phyloP scores from a whole-genome alignment of 306 rosid genomes.

The Parietaria judaica region DNA sequence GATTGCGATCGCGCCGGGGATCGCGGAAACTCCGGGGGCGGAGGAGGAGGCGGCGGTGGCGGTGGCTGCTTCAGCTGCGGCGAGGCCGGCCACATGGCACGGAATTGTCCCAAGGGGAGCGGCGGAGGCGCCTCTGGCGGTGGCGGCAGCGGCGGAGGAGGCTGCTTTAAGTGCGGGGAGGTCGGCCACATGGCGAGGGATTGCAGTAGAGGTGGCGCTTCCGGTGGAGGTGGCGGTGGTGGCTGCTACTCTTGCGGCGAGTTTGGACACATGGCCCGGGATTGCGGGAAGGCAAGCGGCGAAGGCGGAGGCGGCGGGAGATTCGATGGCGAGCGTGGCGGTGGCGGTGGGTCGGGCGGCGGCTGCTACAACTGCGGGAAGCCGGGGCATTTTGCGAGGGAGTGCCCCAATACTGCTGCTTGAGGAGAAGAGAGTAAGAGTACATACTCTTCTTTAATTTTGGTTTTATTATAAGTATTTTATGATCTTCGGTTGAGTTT shows the following conservation, averaged over 20 bases:
- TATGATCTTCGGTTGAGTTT: background rate
- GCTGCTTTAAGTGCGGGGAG: constrained; percentile 54
- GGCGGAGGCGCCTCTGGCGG: constrained; percentile 15
- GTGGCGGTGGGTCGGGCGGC: constrained; percentile 15
- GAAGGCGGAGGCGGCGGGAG: constrained; percentile 8
- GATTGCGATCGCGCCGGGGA: constrained; percentile 30
- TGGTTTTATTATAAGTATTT: background rate
- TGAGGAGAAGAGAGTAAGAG: constrained; percentile 45
- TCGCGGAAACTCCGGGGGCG: constrained; percentile 14
- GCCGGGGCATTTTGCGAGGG: constrained; percentile 70
- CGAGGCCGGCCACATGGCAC: constrained; percentile 55
- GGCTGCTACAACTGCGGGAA: constrained; percentile 35
- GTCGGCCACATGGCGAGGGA: constrained; percentile 71
- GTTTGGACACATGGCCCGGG: constrained; percentile 32
- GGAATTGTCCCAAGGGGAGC: constrained; percentile 38
- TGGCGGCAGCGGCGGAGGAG: constrained; percentile 24
- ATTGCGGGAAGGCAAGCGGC: constrained; percentile 21
- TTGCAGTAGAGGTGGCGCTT: constrained; percentile 34
- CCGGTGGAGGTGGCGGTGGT: constrained; percentile 16
- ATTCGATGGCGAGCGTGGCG: background rate
- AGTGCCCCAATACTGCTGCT: constrained; percentile 45
- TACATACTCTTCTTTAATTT: constrained; percentile 35
- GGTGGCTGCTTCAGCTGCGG: constrained; percentile 62
- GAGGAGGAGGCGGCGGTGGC: constrained; percentile 17
- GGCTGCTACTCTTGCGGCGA: constrained; percentile 67